Conservation (phyloP, 2,329 filamentous ascomycete species). For the Scedosporium boydii region DNA sequence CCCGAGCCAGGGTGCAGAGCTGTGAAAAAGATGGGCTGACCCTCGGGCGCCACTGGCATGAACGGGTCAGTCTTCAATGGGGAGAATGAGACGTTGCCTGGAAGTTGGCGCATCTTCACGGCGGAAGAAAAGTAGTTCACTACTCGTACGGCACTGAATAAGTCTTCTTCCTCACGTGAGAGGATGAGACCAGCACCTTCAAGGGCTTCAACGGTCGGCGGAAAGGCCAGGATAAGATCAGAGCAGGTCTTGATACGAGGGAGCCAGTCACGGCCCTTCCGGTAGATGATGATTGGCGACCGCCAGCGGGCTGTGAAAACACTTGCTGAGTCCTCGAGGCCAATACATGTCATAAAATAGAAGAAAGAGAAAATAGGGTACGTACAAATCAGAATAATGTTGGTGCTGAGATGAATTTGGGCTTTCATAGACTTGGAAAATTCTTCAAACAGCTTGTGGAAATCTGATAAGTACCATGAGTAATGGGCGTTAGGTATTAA, state of each 20-base stretch:
- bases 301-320: not conserved
- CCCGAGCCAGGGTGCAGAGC: constrained; percentile 5
- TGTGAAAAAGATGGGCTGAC: constrained; percentile 6
- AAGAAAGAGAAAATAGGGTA: not conserved
- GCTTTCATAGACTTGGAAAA: not conserved
- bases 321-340: not conserved
- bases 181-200: not conserved
- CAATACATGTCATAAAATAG: not conserved
- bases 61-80: not conserved
- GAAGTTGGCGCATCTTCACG: constrained; percentile 1
- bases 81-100: not conserved
- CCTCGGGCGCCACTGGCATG: constrained; percentile 4
- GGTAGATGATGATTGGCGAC: not conserved
- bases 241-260: not conserved
- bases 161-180: not conserved
- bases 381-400: not conserved
- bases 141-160: not conserved
- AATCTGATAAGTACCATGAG: not conserved
- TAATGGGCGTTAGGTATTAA: not conserved
- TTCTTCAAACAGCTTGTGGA: constrained; percentile 1
- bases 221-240: constrained; percentile 4
- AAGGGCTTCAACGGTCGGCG: not conserved
- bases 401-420: not conserved
- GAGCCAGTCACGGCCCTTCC: not conserved
- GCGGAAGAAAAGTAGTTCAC: constrained; percentile 4